phyloP scores from a whole-genome alignment of 2,329 filamentous ascomycete species.

The Pyrenochaeta sp. region DNA sequence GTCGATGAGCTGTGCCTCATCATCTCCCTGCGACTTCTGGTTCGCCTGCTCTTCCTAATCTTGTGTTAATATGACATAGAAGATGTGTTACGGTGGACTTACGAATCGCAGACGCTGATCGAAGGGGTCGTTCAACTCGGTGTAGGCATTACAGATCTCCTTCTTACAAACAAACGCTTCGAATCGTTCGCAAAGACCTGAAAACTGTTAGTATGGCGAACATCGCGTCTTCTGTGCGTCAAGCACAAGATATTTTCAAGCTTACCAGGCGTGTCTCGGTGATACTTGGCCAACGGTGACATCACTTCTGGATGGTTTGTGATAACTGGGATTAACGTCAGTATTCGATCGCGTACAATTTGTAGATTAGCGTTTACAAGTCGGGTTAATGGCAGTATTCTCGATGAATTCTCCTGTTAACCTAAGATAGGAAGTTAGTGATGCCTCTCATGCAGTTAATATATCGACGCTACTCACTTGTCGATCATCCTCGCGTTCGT shows the following conservation, averaged over 20 bases:
- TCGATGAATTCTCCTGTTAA: slow-evolving; percentile 93
- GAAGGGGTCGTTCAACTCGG: slow-evolving; percentile 96
- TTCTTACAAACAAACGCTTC: slow-evolving; percentile 98
- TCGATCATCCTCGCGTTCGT: slow-evolving; percentile 98
- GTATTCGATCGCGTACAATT: too few species aligned
- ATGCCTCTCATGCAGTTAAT: too few species aligned
- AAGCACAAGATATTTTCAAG: not conserved
- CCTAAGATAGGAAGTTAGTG: too few species aligned
- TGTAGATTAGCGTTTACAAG: slow-evolving; percentile 54
- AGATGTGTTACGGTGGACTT: slow-evolving; percentile 16
- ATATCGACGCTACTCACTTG: slow-evolving; percentile 57
- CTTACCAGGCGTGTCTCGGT: slow-evolving; percentile 72
- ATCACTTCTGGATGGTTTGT: slow-evolving; percentile 82
- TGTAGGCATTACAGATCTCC: slow-evolving; percentile 97
- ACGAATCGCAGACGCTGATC: slow-evolving; percentile 82
- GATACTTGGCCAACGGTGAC: slow-evolving; percentile 96
- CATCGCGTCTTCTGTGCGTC: too few species aligned
- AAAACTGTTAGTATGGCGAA: too few species aligned
- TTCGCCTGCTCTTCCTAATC: slow-evolving; percentile 80
- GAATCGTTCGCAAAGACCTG: slow-evolving; percentile 90
- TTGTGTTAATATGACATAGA: slow-evolving; percentile 7
- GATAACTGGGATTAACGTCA: too few species aligned
- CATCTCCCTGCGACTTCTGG: slow-evolving; percentile 92
- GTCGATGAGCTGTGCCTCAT: slow-evolving; percentile 94
- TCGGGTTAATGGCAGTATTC: slow-evolving; percentile 91